Base-by-base conservation (phyloP, 495 filamentous ascomycete species). In the Neurospora hispaniola region DNA sequence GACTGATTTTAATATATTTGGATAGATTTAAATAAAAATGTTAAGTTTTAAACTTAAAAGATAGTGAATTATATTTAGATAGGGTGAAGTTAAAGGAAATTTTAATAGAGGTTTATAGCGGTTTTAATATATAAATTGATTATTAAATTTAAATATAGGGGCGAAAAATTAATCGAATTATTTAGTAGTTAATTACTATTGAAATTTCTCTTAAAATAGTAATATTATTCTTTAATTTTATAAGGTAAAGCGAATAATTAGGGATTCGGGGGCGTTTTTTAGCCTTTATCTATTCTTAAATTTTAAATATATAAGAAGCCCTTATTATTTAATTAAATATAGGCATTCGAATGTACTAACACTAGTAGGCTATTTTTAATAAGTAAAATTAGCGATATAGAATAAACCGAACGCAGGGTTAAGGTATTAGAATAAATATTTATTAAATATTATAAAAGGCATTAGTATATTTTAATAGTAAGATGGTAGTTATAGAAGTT, bases 201-300 rank as follows among this genome's bases (percentile, higher is more conserved):
- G 86, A 90, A 90, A 88, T 90, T 90, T 90, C 87, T 87, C 87
- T 90, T 85, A 90, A 87, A 86, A 90, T 90, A 90, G 88, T 86
- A 90, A 88, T 89, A 87, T 88, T 86, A 85, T 86, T n/a, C n/a
- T n/a, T n/a, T n/a, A n/a, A n/a, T n/a, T n/a, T n/a, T n/a, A n/a
- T n/a, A n/a, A n/a, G n/a, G 89, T 90, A 90, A 90, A 90, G 89
- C 88, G 87, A 90, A 90, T 90, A 86, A 90, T 90, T 90, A 90
- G 88, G 89, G 88, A 89, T 87, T 86, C 89, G 88, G 87, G 87
- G 87, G 88, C 86, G 88, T 84, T 85, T 87, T 90, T 84, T 89
- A 73, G 86, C 88, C 87, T 90, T 89, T 86, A 90, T 88, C 86
- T 88, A 90, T 89, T 90, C 88, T 90, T 86, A 88, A 90, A 89